Conservation (phyloP, 768 basidiomycete species). For the Vishniacozyma victoriae region DNA sequence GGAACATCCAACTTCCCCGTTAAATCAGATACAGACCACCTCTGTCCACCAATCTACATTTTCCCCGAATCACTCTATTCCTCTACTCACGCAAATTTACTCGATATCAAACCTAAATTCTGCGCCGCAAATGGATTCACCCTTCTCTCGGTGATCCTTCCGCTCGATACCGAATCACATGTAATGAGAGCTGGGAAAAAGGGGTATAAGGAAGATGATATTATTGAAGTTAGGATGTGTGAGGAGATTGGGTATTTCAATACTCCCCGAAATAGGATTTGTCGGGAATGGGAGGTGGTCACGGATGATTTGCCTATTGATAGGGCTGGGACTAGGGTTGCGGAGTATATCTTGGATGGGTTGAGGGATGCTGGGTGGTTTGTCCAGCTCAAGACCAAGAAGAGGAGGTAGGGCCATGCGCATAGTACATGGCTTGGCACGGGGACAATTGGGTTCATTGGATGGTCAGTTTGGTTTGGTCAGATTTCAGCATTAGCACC, state of each 20-base stretch:
- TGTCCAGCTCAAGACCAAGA: slow-evolving; percentile 5
- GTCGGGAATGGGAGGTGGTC: slow-evolving; percentile 6
- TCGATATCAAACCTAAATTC: neutral
- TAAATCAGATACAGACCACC: too few relatives aligned
- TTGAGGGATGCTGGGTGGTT: slow-evolving; percentile 19
- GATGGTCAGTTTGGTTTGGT: neutral
- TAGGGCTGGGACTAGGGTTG: neutral
- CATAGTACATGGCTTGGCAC: neutral
- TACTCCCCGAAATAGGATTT: neutral
- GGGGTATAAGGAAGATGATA: neutral
- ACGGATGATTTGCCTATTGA: slow-evolving; percentile 1
- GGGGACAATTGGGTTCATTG: neutral
- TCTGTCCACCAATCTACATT: neutral
- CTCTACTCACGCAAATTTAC: neutral
- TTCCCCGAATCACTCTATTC: neutral
- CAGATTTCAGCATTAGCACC: neutral
- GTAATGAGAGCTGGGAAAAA: neutral
- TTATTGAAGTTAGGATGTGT: neutral
- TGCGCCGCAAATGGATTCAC: neutral
- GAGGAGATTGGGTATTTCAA: slow-evolving; percentile 1
- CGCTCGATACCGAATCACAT: slow-evolving; percentile 6
- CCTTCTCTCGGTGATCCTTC: neutral
- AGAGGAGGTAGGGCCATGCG: neutral
- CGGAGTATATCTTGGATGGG: slow-evolving; percentile 13
- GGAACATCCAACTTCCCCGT: too few relatives aligned